Evolutionary conservation across 192 early-diverging fungal genomes (phyloP).

Genomic region (Glomus cerebriforme): DNA sequence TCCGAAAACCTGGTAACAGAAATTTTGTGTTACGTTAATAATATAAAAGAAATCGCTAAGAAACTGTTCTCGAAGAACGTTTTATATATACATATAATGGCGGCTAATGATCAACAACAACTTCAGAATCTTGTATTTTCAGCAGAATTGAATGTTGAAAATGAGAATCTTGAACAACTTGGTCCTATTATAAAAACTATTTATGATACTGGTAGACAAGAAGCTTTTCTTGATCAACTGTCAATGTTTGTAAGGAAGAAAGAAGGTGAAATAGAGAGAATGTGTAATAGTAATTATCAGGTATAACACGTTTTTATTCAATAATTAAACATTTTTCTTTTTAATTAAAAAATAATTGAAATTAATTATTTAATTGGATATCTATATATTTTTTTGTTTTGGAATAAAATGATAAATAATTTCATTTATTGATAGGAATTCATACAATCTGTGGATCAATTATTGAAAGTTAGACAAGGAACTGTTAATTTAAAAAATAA

Average conservation of each 20-base stretch:
- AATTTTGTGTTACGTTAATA: too few species aligned
- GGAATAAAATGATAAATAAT: constrained; percentile 8
- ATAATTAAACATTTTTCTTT: neutral
- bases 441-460: constrained; percentile 91
- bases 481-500: constrained; percentile 83
- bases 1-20: too few species aligned
- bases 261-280: constrained; percentile 94
- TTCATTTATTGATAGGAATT: constrained; percentile 67
- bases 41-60: too few species aligned
- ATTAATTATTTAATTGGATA: too few species aligned
- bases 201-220: constrained; percentile 81
- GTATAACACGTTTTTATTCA: constrained; percentile 41
- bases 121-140: constrained; percentile 41
- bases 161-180: constrained; percentile 78
- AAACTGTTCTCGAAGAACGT: too few species aligned
- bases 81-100: too few species aligned
- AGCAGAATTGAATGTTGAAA: constrained; percentile 51
- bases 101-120: constrained; percentile 49
- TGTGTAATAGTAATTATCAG: constrained; percentile 96
- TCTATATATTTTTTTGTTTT: too few species aligned
- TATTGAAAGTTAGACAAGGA: constrained; percentile 91
- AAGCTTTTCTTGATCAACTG: constrained; percentile 86
- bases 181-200: constrained; percentile 89
- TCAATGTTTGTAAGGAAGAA: constrained; percentile 80
- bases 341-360: too few species aligned